phyloP scores from a whole-genome alignment of 768 basidiomycete genomes.

The Leccinum boreale region DNA sequence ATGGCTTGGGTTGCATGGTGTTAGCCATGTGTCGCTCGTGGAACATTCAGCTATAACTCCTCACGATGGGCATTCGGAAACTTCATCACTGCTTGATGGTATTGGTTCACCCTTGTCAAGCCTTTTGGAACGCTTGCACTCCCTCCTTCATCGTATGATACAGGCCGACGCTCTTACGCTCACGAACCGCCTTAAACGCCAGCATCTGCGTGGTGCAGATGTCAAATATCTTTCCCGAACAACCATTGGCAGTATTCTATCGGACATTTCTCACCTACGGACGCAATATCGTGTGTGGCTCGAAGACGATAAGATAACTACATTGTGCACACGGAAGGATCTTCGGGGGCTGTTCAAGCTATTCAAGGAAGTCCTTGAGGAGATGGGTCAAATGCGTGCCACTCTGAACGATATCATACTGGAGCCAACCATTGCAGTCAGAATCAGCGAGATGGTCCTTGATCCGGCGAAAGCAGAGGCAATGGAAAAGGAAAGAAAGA shows the following conservation, averaged over 20 bases:
- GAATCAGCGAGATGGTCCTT: constrained; percentile 68
- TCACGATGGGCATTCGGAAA: constrained; percentile 66
- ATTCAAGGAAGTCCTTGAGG: constrained; percentile 78
- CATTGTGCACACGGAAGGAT: constrained; percentile 71
- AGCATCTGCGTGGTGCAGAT: constrained; percentile 82
- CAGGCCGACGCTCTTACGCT: constrained; percentile 85
- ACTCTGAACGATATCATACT: constrained; percentile 87
- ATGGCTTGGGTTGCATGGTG: constrained; percentile 28
- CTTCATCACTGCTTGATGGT: constrained; percentile 65
- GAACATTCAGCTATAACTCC: constrained; percentile 44
- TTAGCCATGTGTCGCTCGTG: constrained; percentile 31
- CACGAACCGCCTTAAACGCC: constrained; percentile 86
- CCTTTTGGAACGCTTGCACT: constrained; percentile 60
- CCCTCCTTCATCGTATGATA: constrained; percentile 60
- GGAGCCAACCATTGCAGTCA: constrained; percentile 73
- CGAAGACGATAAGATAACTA: constrained; percentile 69
- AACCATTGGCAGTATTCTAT: constrained; percentile 71
- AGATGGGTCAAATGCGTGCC: constrained; percentile 77
- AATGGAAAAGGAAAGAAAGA: constrained; percentile 32
- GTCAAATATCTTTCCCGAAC: constrained; percentile 81
- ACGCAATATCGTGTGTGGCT: constrained; percentile 67
- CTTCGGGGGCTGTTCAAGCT: constrained; percentile 79
- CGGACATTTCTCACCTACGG: constrained; percentile 69
- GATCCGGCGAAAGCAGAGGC: constrained; percentile 52
- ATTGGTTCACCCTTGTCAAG: constrained; percentile 46